phyloP scores from a whole-genome alignment of 371 early-diverging fungal genomes.

The Ordospora colligata region DNA sequence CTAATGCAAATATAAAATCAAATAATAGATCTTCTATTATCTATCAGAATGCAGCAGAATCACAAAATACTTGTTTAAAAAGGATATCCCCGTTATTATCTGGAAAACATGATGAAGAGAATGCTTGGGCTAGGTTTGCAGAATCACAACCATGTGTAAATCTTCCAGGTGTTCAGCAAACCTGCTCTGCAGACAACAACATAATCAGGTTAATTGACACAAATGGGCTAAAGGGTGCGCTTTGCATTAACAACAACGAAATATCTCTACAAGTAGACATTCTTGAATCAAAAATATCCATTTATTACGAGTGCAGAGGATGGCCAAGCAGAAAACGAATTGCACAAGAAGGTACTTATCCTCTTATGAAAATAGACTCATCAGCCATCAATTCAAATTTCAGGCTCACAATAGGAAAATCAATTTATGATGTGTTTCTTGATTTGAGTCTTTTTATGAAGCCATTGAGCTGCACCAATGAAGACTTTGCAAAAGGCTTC shows the following conservation, averaged over 20 bases:
- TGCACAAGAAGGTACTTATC: not conserved
- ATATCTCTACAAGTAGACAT: constrained; percentile 8
- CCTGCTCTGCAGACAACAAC: not conserved
- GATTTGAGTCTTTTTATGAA: not conserved
- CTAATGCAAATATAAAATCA: too few species aligned
- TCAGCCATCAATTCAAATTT: not conserved
- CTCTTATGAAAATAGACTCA: not conserved
- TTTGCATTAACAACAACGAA: not conserved
- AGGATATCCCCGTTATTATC: not conserved
- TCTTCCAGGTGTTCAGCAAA: not conserved
- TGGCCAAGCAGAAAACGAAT: not conserved
- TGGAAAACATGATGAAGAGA: not conserved
- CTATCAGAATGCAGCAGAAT: too few species aligned
- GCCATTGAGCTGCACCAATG: not conserved
- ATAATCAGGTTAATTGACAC: not conserved
- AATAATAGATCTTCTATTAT: too few species aligned
- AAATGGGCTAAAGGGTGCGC: not conserved
- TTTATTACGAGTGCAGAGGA: not conserved
- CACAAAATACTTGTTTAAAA: too few species aligned
- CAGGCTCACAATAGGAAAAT: constrained; percentile 13
- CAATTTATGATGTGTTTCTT: not conserved
- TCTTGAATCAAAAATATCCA: not conserved
- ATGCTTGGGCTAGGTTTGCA: not conserved
- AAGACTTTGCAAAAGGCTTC: not conserved
- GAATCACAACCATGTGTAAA: not conserved